Conservation (phyloP, 108 stramenopile genomes). For the Pseudonitzschia pungens region DNA sequence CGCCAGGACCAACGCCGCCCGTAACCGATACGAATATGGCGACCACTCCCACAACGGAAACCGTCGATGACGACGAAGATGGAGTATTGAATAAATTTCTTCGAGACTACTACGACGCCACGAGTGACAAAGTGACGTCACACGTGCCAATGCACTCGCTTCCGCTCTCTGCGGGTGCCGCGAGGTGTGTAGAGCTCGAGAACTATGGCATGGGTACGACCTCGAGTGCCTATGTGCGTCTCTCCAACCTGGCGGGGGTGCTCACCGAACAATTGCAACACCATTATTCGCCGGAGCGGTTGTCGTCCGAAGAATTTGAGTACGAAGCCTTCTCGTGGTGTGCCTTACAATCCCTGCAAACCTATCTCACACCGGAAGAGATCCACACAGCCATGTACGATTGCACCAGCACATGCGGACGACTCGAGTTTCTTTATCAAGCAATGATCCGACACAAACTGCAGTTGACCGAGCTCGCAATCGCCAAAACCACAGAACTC, state of each 20-base stretch:
- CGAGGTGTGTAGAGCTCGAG: conserved; percentile 24
- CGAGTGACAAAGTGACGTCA: not conserved
- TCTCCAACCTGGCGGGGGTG: conserved; percentile 48
- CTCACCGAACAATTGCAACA: conserved; percentile 39
- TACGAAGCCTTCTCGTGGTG: conserved; percentile 59
- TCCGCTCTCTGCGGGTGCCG: conserved; percentile 12
- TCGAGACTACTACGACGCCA: not conserved
- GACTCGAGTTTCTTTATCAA: conserved; percentile 49
- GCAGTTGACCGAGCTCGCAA: conserved; percentile 41
- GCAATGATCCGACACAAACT: conserved; percentile 50
- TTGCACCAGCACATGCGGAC: conserved; percentile 46
- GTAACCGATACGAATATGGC: not conserved
- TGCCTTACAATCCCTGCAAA: conserved; percentile 44
- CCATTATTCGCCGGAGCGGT: conserved; percentile 49
- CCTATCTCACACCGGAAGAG: conserved; percentile 34
- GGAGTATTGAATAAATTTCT: conserved; percentile 4
- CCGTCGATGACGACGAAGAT: not conserved
- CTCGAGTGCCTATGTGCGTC: conserved; percentile 31
- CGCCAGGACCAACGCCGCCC: too few relatives aligned
- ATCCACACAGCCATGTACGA: conserved; percentile 39
- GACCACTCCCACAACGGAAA: not conserved
- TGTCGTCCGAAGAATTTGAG: conserved; percentile 55
- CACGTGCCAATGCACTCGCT: conserved; percentile 4
- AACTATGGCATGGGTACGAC: conserved; percentile 61
- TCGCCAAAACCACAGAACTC: conserved; percentile 46